phyloP scores from a whole-genome alignment of 768 basidiomycete species.

The Boletus reticulatus region DNA sequence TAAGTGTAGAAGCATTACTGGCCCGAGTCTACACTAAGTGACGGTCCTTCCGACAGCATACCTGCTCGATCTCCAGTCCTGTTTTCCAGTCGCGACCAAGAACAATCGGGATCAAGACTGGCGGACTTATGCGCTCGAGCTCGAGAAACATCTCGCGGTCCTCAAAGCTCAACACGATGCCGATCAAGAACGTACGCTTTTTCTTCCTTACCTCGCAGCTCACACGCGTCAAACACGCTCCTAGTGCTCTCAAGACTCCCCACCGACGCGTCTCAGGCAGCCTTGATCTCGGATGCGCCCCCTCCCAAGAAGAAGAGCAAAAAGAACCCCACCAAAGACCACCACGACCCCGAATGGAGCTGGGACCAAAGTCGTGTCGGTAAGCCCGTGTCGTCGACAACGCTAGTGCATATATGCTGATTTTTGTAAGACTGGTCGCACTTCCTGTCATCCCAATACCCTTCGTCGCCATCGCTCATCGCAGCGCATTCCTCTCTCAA shows the following conservation, averaged over 20 bases:
- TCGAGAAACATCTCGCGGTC: conserved; percentile 22
- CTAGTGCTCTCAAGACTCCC: conserved; percentile 23
- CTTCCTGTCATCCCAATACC: conserved; percentile 18
- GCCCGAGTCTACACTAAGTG: neutral
- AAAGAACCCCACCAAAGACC: conserved; percentile 17
- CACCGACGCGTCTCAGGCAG: conserved; percentile 10
- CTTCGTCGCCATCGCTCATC: conserved; percentile 23
- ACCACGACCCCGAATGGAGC: conserved; percentile 13
- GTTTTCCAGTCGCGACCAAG: conserved; percentile 18
- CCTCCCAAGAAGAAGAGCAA: conserved; percentile 29
- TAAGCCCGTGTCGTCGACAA: neutral
- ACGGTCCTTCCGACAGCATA: conserved; percentile 21
- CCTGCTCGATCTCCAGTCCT: conserved; percentile 25
- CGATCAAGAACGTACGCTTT: conserved; percentile 19
- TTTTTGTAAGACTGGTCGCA: conserved; percentile 20
- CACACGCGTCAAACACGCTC: neutral
- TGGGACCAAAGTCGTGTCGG: conserved; percentile 25
- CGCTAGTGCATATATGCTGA: neutral
- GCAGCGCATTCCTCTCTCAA: conserved; percentile 21
- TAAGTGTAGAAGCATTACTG: neutral
- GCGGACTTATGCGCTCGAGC: conserved; percentile 29
- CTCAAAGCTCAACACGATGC: conserved; percentile 22
- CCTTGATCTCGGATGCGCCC: conserved; percentile 15
- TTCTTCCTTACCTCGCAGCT: neutral
- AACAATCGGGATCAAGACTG: conserved; percentile 8